Evolutionary conservation across 345 rosid species (phyloP).

Genomic region (Combretum micranthum): DNA sequence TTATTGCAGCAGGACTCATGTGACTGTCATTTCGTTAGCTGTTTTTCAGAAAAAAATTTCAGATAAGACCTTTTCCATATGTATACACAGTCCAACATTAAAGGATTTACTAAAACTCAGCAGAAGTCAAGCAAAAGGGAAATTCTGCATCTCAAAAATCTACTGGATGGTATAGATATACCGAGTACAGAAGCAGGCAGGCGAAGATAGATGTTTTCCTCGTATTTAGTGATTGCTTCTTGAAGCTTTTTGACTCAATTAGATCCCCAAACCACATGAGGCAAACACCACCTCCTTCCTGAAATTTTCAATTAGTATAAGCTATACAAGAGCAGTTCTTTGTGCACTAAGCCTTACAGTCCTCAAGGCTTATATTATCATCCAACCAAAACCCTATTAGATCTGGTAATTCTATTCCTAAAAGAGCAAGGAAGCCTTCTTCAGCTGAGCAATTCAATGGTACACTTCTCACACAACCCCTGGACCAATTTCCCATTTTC

Average conservation of each 20-base stretch:
- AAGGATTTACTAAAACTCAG: too few species aligned
- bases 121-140: too few species aligned
- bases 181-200: slow-evolving; percentile 32
- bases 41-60: too few species aligned
- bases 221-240: neutral
- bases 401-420: slow-evolving; percentile 15
- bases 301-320: slow-evolving; percentile 18
- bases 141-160: too few species aligned
- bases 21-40: too few species aligned
- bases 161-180: neutral
- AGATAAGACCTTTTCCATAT: too few species aligned
- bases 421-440: slow-evolving; percentile 8
- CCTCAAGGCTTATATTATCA: slow-evolving; percentile 9
- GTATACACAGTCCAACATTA: too few species aligned
- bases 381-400: slow-evolving; percentile 18
- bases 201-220: neutral
- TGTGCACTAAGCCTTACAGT: slow-evolving; percentile 17
- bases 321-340: slow-evolving; percentile 29
- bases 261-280: slow-evolving; percentile 15
- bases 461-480: slow-evolving; percentile 8
- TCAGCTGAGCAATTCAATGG: slow-evolving; percentile 2
- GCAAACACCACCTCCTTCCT: slow-evolving; percentile 21
- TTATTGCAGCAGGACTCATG: too few species aligned
- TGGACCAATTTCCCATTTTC: slow-evolving; percentile 17
- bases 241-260: slow-evolving; percentile 1